Base-by-base conservation (phyloP, 2,329 filamentous ascomycete genomes). In the Neodidymelliopsis sp. region DNA sequence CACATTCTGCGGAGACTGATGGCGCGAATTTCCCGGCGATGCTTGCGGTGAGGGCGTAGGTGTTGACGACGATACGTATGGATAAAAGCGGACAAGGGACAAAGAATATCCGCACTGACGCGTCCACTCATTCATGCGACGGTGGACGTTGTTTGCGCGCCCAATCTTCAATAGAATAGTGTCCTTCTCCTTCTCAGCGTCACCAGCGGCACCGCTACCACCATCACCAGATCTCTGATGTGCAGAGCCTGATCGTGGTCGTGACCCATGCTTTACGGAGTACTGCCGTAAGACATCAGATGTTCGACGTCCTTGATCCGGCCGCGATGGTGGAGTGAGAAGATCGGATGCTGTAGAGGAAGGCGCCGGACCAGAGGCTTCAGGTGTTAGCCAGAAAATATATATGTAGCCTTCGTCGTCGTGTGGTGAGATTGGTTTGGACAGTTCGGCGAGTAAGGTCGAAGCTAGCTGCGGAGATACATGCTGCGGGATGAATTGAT, bases 381-480 rank as follows among this genome's bases (percentile, higher is more conserved):
- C 86, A 8, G 68, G 57, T 0, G 91, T 97, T 16, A 97, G 81
- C 91, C 93, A 97, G 80, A 97, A 99, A 73, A 99, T 96, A 80
- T 99, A 99, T 60, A 99, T 97, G 75, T 94, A 99, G 27, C 94
- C 94, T 37, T 69, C 67, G 60, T 95, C 90, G 58, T 94, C 90
- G 43, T 81, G 77, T 16, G 84, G 77, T 0, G 90, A 91, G 34
- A 92, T 83, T 1, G 80, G 91, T 77, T 82, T 94, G 69, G 74
- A 84, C 8, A 97, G 80, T 71, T 97, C 92, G 2, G 87, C 79
- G 51, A 93, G 81, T 3, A 97, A 79, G 4, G 80, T 75, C 0
- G 90, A 87, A 0, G 89, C 78, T 0, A 85, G 88, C 59, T 87
- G 78, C 1, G 89, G 85, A 2, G 86, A 81, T 4, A 90, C 77